Evolutionary conservation across 352 stramenopile species (phyloP), one percentile per base, ranked within the genome.

Genomic region (Phytophthora hybrid): DNA sequence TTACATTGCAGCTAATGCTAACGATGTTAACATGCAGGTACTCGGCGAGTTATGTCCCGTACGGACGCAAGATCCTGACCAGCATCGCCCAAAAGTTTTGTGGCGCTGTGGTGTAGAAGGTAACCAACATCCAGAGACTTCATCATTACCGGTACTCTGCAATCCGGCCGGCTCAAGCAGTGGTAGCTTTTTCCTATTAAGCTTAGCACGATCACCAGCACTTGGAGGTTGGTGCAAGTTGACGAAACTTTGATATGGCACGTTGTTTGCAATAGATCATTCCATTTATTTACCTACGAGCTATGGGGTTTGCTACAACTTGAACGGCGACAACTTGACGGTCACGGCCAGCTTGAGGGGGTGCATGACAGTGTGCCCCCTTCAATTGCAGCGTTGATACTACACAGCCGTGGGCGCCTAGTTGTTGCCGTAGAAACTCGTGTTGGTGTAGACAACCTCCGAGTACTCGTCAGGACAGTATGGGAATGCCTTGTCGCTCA

Each of bases 41-140:
- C 66, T 92, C 88, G 59, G 87, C 87, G 18, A 96, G 88, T 39
- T 96, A 94, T 76, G 85, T 96, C 26, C 90, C 88, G 18, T 96
- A 91, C 70, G 90, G 90, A 61, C 88, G 88, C 67, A 94, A 94
- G 70, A 92, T 95, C 51, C 77, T 96, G 66, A 81, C 82, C 29
- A 64, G 74, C 14, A 84, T 95, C 16, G 82, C 78, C 63, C 84
- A 89, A 23, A 95, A 93, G 51, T 54, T 89, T 11, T 95, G 88
- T 34, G 82, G 81, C 23, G 60, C 77, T 31, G 66, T 71, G 7
- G 55, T 78, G n/a, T 79, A 77, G 37, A 4, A 74, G 37, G 5
- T 23, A 16, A 29, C 10, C 16, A 58, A 41, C 7, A 56, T 46
- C 19, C 16, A 5, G 47, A 47, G 26, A 32, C 55, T 55, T 55